phyloP scores from a whole-genome alignment of 768 basidiomycete species.

The Mycena capillaripes region DNA sequence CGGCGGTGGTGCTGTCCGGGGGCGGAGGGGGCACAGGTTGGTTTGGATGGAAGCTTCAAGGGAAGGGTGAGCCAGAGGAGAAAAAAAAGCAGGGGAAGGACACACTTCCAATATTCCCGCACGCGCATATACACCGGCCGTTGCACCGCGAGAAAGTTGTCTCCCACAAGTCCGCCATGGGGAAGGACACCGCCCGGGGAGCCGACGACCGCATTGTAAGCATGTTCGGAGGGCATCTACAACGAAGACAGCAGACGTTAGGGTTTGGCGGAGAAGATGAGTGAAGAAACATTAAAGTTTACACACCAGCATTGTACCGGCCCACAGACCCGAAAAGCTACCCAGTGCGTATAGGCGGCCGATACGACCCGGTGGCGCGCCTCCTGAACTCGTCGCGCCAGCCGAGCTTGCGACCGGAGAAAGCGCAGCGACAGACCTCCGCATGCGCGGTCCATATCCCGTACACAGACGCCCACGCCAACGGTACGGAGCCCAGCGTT shows the following conservation, averaged over 20 bases:
- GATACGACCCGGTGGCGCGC: conserved; percentile 21
- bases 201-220: conserved; percentile 43
- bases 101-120: conserved; percentile 55
- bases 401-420: not conserved
- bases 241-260: too few relatives aligned
- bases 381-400: not conserved
- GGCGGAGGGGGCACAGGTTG: conserved; percentile 8
- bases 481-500: conserved; percentile 35
- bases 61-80: not conserved
- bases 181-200: conserved; percentile 32
- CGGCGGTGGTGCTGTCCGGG: conserved; percentile 17
- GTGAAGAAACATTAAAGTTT: not conserved
- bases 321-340: conserved; percentile 60
- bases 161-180: conserved; percentile 35
- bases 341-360: conserved; percentile 55
- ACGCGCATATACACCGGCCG: conserved; percentile 61
- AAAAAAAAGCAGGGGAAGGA: conserved; percentile 34
- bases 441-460: not conserved
- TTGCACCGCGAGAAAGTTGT: conserved; percentile 46
- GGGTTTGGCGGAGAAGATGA: too few relatives aligned
- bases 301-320: conserved; percentile 45
- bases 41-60: conserved; percentile 9
- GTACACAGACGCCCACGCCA: not conserved
- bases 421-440: too few relatives aligned
- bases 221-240: conserved; percentile 48